Conservation (phyloP, 1,284 basidiomycete genomes). For the Sporisorium exsertum region DNA sequence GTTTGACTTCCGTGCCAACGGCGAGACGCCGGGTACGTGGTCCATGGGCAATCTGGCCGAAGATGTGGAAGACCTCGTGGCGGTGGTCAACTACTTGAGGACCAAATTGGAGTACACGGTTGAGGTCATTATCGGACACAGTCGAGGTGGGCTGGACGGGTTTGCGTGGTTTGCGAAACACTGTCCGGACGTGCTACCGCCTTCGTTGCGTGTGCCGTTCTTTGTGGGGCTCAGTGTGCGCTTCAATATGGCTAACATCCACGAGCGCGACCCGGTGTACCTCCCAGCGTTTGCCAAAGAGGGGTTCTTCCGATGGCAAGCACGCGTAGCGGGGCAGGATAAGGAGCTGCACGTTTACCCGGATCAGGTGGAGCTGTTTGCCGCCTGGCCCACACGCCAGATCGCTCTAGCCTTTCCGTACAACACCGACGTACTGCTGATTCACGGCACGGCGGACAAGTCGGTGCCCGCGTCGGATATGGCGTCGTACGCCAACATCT, state of each 20-base stretch:
- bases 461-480: constrained; percentile 54
- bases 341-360: constrained; percentile 49
- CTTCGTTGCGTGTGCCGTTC: constrained; percentile 72
- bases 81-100: constrained; percentile 36
- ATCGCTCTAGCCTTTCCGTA: constrained; percentile 45
- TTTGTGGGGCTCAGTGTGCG: constrained; percentile 69
- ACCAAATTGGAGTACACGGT: constrained; percentile 38
- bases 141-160: constrained; percentile 36
- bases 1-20: constrained; percentile 78
- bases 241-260: constrained; percentile 57
- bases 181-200: constrained; percentile 28
- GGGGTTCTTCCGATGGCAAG: constrained; percentile 56
- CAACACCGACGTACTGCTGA: constrained; percentile 52
- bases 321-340: constrained; percentile 50
- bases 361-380: constrained; percentile 53
- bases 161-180: constrained; percentile 50
- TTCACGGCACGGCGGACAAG: constrained; percentile 57
- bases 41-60: constrained; percentile 39
- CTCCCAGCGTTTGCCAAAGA: constrained; percentile 43
- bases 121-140: constrained; percentile 40
- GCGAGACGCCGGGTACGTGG: constrained; percentile 45
- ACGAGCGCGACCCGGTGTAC: constrained; percentile 48
- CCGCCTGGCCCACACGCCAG: constrained; percentile 40
- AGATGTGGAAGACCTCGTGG: constrained; percentile 46
- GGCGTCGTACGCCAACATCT: constrained; percentile 42